Percentiles rank a stretch among this genome's conserved stretches.
Conservation (phyloP, 1,284 basidiomycete genomes). For the Tausonia pullulans region DNA sequence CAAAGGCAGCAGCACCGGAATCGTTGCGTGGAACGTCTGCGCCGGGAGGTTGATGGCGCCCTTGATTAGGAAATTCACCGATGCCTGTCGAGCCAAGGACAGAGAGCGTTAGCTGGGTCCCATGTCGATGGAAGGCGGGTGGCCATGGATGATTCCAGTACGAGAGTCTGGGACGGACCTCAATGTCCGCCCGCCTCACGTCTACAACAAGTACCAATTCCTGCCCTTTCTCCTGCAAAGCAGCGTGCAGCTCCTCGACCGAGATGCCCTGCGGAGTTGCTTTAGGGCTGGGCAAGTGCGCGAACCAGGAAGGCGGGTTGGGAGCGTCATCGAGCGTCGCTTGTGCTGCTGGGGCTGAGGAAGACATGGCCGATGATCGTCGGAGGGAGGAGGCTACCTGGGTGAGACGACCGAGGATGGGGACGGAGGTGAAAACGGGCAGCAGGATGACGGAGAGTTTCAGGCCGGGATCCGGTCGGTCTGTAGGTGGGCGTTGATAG, state of each 20-base stretch:
- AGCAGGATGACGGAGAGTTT: too few species aligned
- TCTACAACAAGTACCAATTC: neutral
- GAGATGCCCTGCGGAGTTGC: neutral
- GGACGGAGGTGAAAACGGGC: too few species aligned
- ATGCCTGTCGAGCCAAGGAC: neutral
- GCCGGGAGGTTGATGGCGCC: conserved; percentile 29
- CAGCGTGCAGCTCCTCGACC: neutral
- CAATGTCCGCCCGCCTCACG: conserved; percentile 4
- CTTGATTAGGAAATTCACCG: conserved; percentile 20
- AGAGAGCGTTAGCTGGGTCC: neutral
- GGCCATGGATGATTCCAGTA: neutral
- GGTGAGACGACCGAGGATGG: too few species aligned
- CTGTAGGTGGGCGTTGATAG: too few species aligned
- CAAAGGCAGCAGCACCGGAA: conserved; percentile 22
- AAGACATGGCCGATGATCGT: too few species aligned
- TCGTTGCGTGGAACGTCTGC: conserved; percentile 24
- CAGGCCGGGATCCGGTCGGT: too few species aligned
- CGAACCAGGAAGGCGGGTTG: neutral
- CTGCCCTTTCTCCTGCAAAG: neutral
- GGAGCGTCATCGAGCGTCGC: too few species aligned
- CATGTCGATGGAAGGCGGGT: neutral
- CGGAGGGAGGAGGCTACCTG: too few species aligned
- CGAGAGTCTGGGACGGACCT: neutral
- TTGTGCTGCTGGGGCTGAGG: too few species aligned
- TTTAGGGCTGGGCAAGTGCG: neutral